Conservation (phyloP, 805 yeast genomes). For the Cyberlindnera maclurae region DNA sequence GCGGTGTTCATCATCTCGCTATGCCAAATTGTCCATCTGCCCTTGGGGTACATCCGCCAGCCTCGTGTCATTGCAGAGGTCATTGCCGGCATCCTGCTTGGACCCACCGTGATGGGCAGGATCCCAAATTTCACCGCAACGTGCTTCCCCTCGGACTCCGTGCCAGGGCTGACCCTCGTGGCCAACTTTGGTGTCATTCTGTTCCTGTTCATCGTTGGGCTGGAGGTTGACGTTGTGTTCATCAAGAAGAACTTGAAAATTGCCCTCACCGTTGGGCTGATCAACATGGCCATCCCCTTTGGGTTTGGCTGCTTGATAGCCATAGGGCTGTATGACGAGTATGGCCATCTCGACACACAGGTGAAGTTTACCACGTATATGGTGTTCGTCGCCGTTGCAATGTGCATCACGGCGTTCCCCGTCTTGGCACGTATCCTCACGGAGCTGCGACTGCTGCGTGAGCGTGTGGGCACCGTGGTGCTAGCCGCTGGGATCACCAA, state of each 20-base stretch:
- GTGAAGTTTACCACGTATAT: conserved; percentile 64
- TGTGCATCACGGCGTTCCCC: conserved; percentile 82
- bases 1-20: conserved; percentile 51
- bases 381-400: conserved; percentile 78
- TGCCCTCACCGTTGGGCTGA: conserved; percentile 62
- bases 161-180: conserved; percentile 55
- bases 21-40: conserved; percentile 55
- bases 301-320: conserved; percentile 72
- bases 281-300: conserved; percentile 73
- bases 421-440: conserved; percentile 74
- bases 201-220: conserved; percentile 68
- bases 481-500: conserved; percentile 78
- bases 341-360: conserved; percentile 19
- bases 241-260: conserved; percentile 52
- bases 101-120: conserved; percentile 70
- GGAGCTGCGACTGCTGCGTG: conserved; percentile 62
- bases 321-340: conserved; percentile 42
- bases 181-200: conserved; percentile 73
- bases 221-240: conserved; percentile 68
- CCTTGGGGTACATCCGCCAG: conserved; percentile 55
- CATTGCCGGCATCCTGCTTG: conserved; percentile 64
- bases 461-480: conserved; percentile 66
- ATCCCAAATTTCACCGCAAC: conserved; percentile 58
- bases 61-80: conserved; percentile 83
- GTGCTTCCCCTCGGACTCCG: conserved; percentile 58